Evolutionary conservation across 2,329 filamentous ascomycete genomes (phyloP).

Genomic region (Neocucurbitaria cava): DNA sequence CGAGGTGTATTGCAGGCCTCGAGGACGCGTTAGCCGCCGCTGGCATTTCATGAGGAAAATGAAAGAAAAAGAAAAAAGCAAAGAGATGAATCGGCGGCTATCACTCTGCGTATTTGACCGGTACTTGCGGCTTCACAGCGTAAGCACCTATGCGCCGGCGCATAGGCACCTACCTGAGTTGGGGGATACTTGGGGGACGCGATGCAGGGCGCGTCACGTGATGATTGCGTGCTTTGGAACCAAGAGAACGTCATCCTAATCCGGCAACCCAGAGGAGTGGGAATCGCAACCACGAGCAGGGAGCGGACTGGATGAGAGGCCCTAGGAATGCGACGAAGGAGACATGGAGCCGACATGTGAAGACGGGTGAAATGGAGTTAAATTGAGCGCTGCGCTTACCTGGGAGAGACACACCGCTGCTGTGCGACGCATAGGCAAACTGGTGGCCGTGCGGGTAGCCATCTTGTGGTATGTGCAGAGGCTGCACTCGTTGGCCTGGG

Average conservation of each 20-base stretch:
- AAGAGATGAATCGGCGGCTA: neutral
- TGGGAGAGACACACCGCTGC: conserved; percentile 26
- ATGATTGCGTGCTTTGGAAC: conserved; percentile 25
- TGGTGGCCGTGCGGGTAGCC: conserved; percentile 22
- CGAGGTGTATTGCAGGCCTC: conserved; percentile 39
- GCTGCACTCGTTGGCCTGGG: conserved; percentile 20
- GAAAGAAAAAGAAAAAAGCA: conserved; percentile 7
- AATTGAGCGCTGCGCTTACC: conserved; percentile 26
- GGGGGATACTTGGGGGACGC: conserved; percentile 11
- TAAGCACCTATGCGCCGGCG: conserved; percentile 10
- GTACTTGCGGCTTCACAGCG: neutral
- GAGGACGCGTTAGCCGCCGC: conserved; percentile 31
- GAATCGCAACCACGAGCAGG: conserved; percentile 15
- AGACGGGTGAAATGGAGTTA: conserved; percentile 1
- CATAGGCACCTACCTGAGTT: conserved; percentile 30
- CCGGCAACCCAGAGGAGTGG: conserved; percentile 18
- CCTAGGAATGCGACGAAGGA: conserved; percentile 4
- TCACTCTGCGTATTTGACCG: conserved; percentile 9
- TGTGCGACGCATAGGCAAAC: conserved; percentile 30
- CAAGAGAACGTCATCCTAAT: conserved; percentile 31
- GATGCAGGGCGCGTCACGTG: conserved; percentile 24
- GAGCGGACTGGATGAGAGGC: conserved; percentile 9
- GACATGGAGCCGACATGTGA: conserved; percentile 6
- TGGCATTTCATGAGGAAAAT: conserved; percentile 8
- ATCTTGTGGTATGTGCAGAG: conserved; percentile 22